Base-by-base conservation (phyloP, 2,329 filamentous ascomycete species). In the Capronia coronata region DNA sequence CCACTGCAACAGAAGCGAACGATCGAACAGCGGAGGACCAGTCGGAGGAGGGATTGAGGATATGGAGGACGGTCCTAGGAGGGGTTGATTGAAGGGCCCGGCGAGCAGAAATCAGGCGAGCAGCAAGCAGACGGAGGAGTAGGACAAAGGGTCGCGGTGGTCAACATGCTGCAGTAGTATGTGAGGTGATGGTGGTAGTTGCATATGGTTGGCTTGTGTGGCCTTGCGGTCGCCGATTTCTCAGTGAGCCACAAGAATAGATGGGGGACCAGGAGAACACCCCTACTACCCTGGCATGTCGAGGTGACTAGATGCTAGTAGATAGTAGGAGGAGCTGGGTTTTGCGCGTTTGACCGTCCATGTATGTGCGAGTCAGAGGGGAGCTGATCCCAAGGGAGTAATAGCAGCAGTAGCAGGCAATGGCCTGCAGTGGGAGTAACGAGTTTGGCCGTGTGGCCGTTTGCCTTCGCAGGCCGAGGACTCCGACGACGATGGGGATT, bases 71-170 rank as follows among this genome's bases (percentile, higher is more conserved):
- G 37, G 25, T 30, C 29, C 38, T 25, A 46, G 44, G 46, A 49
- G 54, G 49, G 47, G 47, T 45, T 30, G 48, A 32, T 38, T 16
- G 19, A 43, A 30, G 40, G 38, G 43, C 29, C 41, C 42, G 32
- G 29, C 22, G 44, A 48, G 29, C 42, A 42, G 38, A 38, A 46
- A 40, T 54, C 50, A 56, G 54, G 54, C 54, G 25, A 51, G 48
- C 54, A 53, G 41, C 48, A 45, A 49, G 45, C 43, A 22, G 50
- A 29, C 34, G 41, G 46, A 46, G 35, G 38, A 48, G 48, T 48
- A 37, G 43, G 25, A 25, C 16, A 23, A 32, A 42, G 23, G 39
- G 27, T 43, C 29, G 34, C 38, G 32, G 39, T 42, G 35, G 38
- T 51, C 34, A 43, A 47, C 49, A 50, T 50, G 49, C 42, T 49